Evolutionary conservation across 768 basidiomycete genomes (phyloP), one percentile per base, ranked within the genome.

Genomic region (Lactarius quietus): DNA sequence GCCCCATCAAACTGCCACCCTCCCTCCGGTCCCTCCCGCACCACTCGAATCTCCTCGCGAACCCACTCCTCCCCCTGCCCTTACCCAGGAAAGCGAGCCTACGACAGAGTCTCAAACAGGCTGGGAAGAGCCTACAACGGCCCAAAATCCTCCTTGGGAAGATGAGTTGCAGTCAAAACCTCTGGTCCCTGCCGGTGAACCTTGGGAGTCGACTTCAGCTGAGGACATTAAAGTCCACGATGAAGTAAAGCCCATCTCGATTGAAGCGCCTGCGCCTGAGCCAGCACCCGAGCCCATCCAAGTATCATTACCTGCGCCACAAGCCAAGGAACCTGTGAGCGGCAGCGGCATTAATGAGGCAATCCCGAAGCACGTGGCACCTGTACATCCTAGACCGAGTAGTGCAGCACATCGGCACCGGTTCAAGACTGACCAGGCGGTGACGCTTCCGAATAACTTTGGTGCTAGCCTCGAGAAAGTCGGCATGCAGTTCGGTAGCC

Each of bases 401-500:
- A 77, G 78, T 43, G 76, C 76, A 18, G 78, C 84, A 1, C 86
- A 89, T 60, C 83, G 87, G 55, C 78, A 76, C 69, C 83, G 85
- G 59, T 86, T 87, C 78, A 92, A 92, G 79, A 82, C 92, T 66
- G 88, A 90, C 63, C 85, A 92, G 41, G 92, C 93, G 20, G 87
- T 93, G 62, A 86, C 93, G 84, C 90, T 92, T 1, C 82, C 82
- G 39, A 78, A 77, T 52, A 84, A 82, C 59, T 88, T 88, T 73
- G 83, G 84, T 35, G 71, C 82, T 38, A 81, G 81, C 20, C 73
- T 89, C 28, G 91, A 92, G 72, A 92, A 90, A 73, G 78, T 93
- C 59, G 92, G 92, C 57, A 92, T 94, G 92, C 91, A 93, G 72
- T 94, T 94, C 72, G 92, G 92, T 58, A 93, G 90, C 74, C 76